Evolutionary conservation across 2,329 filamentous ascomycete genomes (phyloP).

Genomic region (Fusarium guadeloupense): DNA sequence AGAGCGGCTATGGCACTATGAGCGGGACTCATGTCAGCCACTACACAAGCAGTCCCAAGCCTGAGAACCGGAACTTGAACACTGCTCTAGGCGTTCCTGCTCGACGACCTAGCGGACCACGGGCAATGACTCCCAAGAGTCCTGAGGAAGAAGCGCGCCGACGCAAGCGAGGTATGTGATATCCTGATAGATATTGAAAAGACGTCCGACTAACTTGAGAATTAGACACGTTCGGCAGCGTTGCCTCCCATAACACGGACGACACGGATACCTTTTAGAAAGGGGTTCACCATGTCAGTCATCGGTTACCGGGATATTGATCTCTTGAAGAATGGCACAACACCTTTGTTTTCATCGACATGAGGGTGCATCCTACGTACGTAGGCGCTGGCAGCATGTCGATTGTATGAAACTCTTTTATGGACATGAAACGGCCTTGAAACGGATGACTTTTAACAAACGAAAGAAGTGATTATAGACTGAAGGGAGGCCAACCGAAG

Average conservation of each 20-base stretch:
- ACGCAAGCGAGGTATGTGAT: conserved; percentile 64
- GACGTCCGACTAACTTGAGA: conserved; percentile 13
- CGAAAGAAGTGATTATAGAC: conserved; percentile 33
- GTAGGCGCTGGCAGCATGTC: conserved; percentile 9
- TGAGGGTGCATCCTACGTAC: neutral
- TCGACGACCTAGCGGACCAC: conserved; percentile 65
- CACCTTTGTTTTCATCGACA: conserved; percentile 11
- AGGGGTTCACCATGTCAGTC: conserved; percentile 4
- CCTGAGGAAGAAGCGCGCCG: conserved; percentile 59
- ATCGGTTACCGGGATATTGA: conserved; percentile 9
- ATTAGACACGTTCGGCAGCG: conserved; percentile 51
- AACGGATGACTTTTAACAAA: conserved; percentile 26
- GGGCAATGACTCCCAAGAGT: conserved; percentile 69
- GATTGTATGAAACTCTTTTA: conserved; percentile 20
- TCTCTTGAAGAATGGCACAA: conserved; percentile 7
- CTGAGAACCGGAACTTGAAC: conserved; percentile 67
- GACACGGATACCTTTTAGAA: conserved; percentile 52
- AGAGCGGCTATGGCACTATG: conserved; percentile 63
- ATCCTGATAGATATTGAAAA: neutral
- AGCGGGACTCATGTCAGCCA: conserved; percentile 59
- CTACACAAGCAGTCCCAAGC: conserved; percentile 62
- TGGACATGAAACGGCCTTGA: conserved; percentile 15
- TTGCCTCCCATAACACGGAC: conserved; percentile 48
- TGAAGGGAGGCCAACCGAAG: conserved; percentile 16
- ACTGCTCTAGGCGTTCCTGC: conserved; percentile 61